These are phyloP conservation scores for Arthrinium puccinioides DNA, from an alignment of 2,329 filamentous ascomycete species.

Conservation along the genomic window DNA sequence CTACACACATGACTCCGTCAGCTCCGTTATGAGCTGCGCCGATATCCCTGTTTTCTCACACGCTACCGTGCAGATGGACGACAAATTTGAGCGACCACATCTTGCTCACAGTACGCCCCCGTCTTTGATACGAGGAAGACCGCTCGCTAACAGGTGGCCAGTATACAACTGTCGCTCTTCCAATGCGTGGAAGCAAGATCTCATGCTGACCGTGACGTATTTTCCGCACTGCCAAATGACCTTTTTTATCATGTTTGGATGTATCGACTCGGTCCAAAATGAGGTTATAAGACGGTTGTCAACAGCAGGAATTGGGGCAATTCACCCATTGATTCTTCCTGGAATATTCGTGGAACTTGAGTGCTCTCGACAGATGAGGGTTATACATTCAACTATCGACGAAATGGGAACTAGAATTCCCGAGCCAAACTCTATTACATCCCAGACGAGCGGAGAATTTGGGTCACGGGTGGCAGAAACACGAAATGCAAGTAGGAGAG, in stretches of 20 bases:
- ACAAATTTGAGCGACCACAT: not conserved
- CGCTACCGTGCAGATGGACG: constrained; percentile 7
- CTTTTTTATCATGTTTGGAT: constrained; percentile 18
- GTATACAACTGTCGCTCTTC: constrained; percentile 19
- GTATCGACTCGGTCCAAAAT: constrained; percentile 6
- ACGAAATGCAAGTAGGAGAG: constrained; percentile 9
- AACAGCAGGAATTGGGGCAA: constrained; percentile 1
- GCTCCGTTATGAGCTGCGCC: constrained; percentile 12
- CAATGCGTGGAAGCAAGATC: constrained; percentile 17
- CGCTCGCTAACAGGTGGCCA: not conserved
- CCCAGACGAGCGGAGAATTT: not conserved
- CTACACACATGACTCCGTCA: constrained; percentile 14
- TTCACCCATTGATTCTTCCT: constrained; percentile 19
- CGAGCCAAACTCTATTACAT: constrained; percentile 7
- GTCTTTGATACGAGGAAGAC: not conserved
- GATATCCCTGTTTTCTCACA: constrained; percentile 15
- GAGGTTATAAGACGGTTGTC: constrained; percentile 11
- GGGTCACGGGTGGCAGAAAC: not conserved
- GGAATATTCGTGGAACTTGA: constrained; percentile 25
- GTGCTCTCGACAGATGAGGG: constrained; percentile 12
- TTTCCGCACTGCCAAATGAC: constrained; percentile 14
- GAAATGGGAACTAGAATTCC: constrained; percentile 15
- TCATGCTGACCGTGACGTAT: constrained; percentile 16
- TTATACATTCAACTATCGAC: constrained; percentile 12
- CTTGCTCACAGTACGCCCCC: constrained; percentile 8